Evolutionary conservation across 768 basidiomycete genomes (phyloP), one percentile per base, ranked within the genome.

Genomic region (Strobilomyces confusus): DNA sequence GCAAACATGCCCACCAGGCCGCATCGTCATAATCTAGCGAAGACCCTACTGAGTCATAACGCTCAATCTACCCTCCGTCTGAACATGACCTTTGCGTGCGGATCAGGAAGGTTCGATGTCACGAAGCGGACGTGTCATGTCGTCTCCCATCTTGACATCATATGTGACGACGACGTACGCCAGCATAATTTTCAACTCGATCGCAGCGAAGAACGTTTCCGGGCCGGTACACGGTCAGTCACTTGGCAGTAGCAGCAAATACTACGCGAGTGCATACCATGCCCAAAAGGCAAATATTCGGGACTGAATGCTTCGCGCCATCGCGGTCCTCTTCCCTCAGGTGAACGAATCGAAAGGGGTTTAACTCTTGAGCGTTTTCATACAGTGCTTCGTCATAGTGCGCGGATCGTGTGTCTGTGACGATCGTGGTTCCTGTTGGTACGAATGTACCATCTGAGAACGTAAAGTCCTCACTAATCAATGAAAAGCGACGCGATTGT

Each of bases 121-220:
- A 19, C 9, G 11, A 38, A 38, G 3, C 37, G 37, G 4, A 38
- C 17, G 17, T 15, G 4, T 36, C 34, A 17, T 15, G 34, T 17
- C 15, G 15, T 38, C 38, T 13, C 11, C 38, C 19, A 38, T 9
- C 38, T 38, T 38, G 19, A 63, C 19, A 12, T 63, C 62, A 15
- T 63, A 63, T n/a, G 44, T 44, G 67, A 38, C 38, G 19, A 38
- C 38, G 19, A 38, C 20, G 19, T 20, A 8, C n/a, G 38, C 38
- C 38, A 38, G 49, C 64, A 81, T 72, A 0, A 70, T 62, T 58
- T 81, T 80, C 64, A 82, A 57, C 54, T 73, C 68, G 22, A 59
- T 66, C 9, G 70, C 71, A 4, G 76, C 75, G 52, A 80, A 72
- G 62, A 80, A 78, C 11, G 79, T 69, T 11, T 58, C 62, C 1